Evolutionary conservation across 164 flowering plant genomes (phyloP).

Genomic region (Vitis labrusca): DNA sequence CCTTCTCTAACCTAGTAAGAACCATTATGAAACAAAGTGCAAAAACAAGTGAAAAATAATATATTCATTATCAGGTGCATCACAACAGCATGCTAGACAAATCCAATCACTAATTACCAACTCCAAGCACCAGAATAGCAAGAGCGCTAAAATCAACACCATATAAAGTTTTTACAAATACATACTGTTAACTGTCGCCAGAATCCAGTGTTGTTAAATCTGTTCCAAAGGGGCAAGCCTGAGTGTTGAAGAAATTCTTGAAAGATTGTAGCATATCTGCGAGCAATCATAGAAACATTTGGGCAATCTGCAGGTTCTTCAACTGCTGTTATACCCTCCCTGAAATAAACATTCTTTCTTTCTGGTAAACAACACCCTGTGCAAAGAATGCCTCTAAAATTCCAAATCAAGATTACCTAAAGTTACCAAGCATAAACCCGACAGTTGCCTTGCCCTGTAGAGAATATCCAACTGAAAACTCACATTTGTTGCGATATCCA

Average conservation of each 20-base stretch:
- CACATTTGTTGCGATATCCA: conserved; percentile 97
- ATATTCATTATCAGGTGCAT: not conserved
- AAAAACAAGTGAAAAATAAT: not conserved
- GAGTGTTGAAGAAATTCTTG: conserved; percentile 77
- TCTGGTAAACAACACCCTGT: not conserved
- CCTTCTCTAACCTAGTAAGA: conserved; percentile 86
- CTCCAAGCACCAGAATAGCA: not conserved
- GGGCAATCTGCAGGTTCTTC: conserved; percentile 84
- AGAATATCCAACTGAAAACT: conserved; percentile 89
- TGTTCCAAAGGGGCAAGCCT: conserved; percentile 77
- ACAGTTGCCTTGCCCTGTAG: conserved; percentile 71
- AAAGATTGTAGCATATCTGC: conserved; percentile 74
- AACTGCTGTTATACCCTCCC: conserved; percentile 94
- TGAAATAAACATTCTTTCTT: conserved; percentile 26
- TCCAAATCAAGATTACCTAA: conserved; percentile 56
- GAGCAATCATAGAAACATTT: conserved; percentile 73
- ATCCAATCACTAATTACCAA: not conserved
- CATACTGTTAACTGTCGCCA: conserved; percentile 95
- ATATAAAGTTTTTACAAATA: not conserved
- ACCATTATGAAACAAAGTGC: not conserved
- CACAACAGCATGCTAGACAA: not conserved
- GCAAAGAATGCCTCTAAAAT: conserved; percentile 1
- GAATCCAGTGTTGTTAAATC: conserved; percentile 82
- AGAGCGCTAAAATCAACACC: not conserved
- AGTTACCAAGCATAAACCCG: conserved; percentile 94